Evolutionary conservation across 164 flowering plant genomes (phyloP), one percentile per base, ranked within the genome.

Genomic region (Tetrastigma voinierianum): DNA sequence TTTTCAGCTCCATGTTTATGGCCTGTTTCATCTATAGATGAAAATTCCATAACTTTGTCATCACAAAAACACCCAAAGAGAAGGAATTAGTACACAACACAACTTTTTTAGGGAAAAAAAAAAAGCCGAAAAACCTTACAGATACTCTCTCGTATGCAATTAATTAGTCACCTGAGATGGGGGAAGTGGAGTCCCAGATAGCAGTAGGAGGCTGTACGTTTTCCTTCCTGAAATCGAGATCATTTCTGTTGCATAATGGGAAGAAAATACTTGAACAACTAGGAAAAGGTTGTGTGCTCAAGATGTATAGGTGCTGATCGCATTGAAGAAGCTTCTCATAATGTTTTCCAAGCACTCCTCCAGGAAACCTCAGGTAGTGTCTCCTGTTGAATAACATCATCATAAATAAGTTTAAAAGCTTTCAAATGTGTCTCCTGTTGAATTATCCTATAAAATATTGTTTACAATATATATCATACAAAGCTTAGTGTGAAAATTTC

Each of bases 331-430:
- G 76, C 74, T 81, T 81, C 67, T 71, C 79, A 54, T 66, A 78
- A 54, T 66, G 79, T 57, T 63, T 82, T 40, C 82, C 82, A 20
- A 86, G 76, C 0, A 63, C 67, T 59, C 85, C 86, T 4, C 81
- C 73, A 46, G 81, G 78, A 70, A 82, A 82, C 64, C 49, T 49
- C 54, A 84, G 51, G 51, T 21, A 65, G 56, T 86, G 87, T 49
- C 80, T 79, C 84, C 90, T 86, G 59, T 6, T 23, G 23, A 20
- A 15, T 20, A 60, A 13, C 17, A 48, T 23, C 23, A 47, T 2
- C 16, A 44, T 0, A 43, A 10, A 12, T 59, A 17, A 17, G 51
- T 47, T 60, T 32, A 15, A 23, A 24, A 54, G 24, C 14, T 15
- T 2, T 9, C 17, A 44, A 44, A 21, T 1, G n/a, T 20, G 15